Evolutionary conservation across 352 stramenopile species (phyloP).

Genomic region (Peronospora tabacina): DNA sequence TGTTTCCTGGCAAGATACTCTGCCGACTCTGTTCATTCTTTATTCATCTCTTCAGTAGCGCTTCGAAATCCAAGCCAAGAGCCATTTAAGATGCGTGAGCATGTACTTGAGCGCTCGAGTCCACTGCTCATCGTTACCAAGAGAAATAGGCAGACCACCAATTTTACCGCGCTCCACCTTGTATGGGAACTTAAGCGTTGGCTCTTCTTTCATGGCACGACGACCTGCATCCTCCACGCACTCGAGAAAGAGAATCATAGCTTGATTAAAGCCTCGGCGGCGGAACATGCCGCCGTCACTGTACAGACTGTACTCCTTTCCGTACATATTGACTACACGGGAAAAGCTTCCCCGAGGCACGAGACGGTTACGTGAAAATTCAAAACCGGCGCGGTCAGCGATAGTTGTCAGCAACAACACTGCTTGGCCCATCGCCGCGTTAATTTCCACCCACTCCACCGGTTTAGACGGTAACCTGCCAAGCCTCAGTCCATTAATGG

Average conservation of each 20-base stretch:
- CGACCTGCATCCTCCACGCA: slow-evolving; percentile 83
- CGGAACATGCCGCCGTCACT: slow-evolving; percentile 83
- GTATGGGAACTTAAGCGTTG: slow-evolving; percentile 86
- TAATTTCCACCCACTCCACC: slow-evolving; percentile 89
- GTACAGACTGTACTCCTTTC: slow-evolving; percentile 75
- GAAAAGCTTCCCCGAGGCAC: slow-evolving; percentile 81
- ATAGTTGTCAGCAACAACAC: slow-evolving; percentile 82
- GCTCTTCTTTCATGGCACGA: slow-evolving; percentile 84
- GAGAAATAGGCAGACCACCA: slow-evolving; percentile 79
- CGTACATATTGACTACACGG: slow-evolving; percentile 79
- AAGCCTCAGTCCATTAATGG: slow-evolving; percentile 84
- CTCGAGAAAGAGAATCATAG: slow-evolving; percentile 86
- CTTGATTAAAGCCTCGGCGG: slow-evolving; percentile 87
- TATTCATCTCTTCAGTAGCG: slow-evolving; percentile 42
- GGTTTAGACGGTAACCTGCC: slow-evolving; percentile 70
- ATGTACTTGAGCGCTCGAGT: slow-evolving; percentile 89
- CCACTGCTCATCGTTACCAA: slow-evolving; percentile 88
- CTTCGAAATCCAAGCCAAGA: slow-evolving; percentile 89
- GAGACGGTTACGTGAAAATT: slow-evolving; percentile 78
- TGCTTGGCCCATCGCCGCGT: slow-evolving; percentile 78
- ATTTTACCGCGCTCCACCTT: slow-evolving; percentile 88
- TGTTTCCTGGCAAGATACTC: slow-evolving; percentile 17
- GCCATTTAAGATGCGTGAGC: slow-evolving; percentile 89
- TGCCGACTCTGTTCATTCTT: slow-evolving; percentile 13
- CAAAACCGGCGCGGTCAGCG: slow-evolving; percentile 66